Conservation (phyloP, 805 yeast species). For the Saturnispora gosingensis region DNA sequence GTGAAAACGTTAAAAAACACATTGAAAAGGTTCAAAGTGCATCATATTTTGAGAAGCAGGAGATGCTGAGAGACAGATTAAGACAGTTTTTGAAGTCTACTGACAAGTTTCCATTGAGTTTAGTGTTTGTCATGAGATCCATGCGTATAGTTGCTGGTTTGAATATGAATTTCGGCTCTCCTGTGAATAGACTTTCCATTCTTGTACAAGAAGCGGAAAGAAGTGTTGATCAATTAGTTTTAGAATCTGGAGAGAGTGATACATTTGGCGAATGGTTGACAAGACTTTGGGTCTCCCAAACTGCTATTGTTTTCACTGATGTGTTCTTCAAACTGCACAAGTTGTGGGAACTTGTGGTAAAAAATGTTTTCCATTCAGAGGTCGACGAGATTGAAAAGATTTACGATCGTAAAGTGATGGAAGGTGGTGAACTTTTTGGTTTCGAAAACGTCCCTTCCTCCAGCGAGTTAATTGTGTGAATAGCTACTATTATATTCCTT, state of each 20-base stretch:
- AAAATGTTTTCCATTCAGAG: conserved; percentile 5
- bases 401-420: conserved; percentile 35
- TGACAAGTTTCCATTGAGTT: conserved; percentile 54
- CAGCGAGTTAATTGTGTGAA: conserved; percentile 17
- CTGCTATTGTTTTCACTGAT: conserved; percentile 12
- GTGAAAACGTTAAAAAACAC: conserved; percentile 28
- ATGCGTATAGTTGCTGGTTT: conserved; percentile 69
- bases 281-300: conserved; percentile 14
- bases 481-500: neutral
- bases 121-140: conserved; percentile 57
- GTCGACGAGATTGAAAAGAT: conserved; percentile 36
- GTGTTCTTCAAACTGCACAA: conserved; percentile 9
- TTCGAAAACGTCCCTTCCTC: conserved; percentile 28
- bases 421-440: conserved; percentile 36
- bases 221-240: conserved; percentile 14
- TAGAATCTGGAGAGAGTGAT: conserved; percentile 9
- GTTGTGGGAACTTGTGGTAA: conserved; percentile 7
- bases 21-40: conserved; percentile 22
- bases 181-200: conserved; percentile 61
- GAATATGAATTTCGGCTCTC: conserved; percentile 58
- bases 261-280: conserved; percentile 13
- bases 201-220: conserved; percentile 47
- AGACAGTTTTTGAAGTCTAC: conserved; percentile 50
- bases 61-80: conserved; percentile 38
- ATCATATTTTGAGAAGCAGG: conserved; percentile 34